These are phyloP conservation scores for Penicillium roqueforti DNA, from an alignment of 495 filamentous ascomycete species.

Conservation along the genomic window DNA sequence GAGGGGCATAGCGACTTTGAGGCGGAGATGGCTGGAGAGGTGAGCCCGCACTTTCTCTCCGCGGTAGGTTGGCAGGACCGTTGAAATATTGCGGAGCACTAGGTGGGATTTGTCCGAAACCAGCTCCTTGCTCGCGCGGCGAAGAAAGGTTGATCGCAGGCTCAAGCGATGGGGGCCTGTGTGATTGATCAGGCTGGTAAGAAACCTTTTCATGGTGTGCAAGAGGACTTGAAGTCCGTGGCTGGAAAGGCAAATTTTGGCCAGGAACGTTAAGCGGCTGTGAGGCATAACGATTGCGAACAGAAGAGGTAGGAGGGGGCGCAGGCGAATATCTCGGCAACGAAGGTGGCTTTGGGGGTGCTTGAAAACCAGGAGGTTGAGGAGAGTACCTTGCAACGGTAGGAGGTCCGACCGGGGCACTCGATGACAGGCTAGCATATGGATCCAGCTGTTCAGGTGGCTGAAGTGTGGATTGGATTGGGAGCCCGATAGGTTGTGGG, in stretches of 20 bases:
- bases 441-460: constrained; percentile 59
- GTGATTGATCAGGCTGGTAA: constrained; percentile 31
- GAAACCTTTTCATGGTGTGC: constrained; percentile 56
- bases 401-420: constrained; percentile 36
- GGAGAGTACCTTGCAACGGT: constrained; percentile 40
- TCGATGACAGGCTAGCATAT: constrained; percentile 47
- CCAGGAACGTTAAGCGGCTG: constrained; percentile 45
- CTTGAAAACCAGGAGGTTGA: constrained; percentile 32
- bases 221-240: constrained; percentile 80
- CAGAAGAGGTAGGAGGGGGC: constrained; percentile 40
- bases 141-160: constrained; percentile 27
- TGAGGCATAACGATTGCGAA: constrained; percentile 47
- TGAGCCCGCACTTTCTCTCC: constrained; percentile 7
- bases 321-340: constrained; percentile 39
- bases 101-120: constrained; percentile 17
- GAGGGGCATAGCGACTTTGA: constrained; percentile 38
- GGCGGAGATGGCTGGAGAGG: constrained; percentile 27
- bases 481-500: constrained; percentile 8
- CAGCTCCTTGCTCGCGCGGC: constrained; percentile 14
- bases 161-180: constrained; percentile 27
- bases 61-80: constrained; percentile 1
- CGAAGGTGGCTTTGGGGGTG: constrained; percentile 30
- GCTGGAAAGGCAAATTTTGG: constrained; percentile 64
- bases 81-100: constrained; percentile 12
- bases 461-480: constrained; percentile 38